phyloP scores from a whole-genome alignment of 1,284 basidiomycete species.

The Sanghuangporus baumii region DNA sequence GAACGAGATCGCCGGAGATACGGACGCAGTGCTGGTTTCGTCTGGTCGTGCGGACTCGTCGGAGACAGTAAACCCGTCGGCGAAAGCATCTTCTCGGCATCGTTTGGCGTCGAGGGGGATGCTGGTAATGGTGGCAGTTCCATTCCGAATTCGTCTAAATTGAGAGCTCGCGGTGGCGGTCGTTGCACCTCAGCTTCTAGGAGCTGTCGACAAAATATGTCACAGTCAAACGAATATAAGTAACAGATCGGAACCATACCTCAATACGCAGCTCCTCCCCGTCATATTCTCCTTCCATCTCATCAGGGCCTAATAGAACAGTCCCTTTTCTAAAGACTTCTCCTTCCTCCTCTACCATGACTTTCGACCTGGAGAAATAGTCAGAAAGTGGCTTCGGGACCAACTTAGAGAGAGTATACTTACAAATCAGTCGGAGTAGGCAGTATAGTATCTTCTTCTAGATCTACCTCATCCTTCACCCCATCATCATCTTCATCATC shows the following conservation, averaged over 20 bases:
- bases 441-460: constrained; percentile 30
- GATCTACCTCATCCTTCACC: constrained; percentile 32
- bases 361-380: constrained; percentile 46
- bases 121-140: constrained; percentile 25
- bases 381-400: background rate
- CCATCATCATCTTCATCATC: constrained; percentile 59
- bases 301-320: constrained; percentile 72
- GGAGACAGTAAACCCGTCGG: constrained; percentile 6
- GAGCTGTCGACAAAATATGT: constrained; percentile 29
- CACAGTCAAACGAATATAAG: background rate
- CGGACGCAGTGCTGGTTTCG: constrained; percentile 44
- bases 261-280: constrained; percentile 80
- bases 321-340: constrained; percentile 90
- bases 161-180: constrained; percentile 50
- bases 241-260: constrained; percentile 39
- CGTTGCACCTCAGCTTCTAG: constrained; percentile 60
- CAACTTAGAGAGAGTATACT: constrained; percentile 21
- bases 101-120: constrained; percentile 18
- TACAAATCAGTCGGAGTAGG: constrained; percentile 57
- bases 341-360: constrained; percentile 83
- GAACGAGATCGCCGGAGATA: constrained; percentile 52
- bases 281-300: constrained; percentile 82
- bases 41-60: constrained; percentile 24
- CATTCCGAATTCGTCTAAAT: constrained; percentile 44
- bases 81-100: background rate